phyloP scores from a whole-genome alignment of 805 yeast species.

The Candida palmyrensis region DNA sequence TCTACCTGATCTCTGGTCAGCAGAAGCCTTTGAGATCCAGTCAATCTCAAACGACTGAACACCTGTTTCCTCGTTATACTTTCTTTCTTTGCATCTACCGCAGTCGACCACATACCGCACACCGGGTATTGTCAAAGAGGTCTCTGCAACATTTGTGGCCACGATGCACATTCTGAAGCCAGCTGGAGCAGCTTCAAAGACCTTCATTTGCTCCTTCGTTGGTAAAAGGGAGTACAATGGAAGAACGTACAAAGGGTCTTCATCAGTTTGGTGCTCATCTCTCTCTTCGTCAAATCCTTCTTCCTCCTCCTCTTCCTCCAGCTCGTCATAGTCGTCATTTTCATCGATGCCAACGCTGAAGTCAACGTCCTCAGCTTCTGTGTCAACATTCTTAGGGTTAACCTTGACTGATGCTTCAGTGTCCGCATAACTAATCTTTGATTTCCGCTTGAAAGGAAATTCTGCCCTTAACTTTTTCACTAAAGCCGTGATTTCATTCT shows the following conservation, averaged over 20 bases:
- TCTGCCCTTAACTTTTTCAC: conserved; percentile 65
- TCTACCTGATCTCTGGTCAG: conserved; percentile 93
- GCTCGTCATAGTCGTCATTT: conserved; percentile 41
- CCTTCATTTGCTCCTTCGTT: conserved; percentile 92
- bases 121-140: conserved; percentile 94
- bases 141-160: conserved; percentile 97
- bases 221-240: conserved; percentile 92
- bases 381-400: conserved; percentile 56
- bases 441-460: conserved; percentile 50
- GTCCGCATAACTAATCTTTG: conserved; percentile 20
- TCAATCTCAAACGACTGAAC: conserved; percentile 88
- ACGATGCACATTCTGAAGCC: conserved; percentile 87
- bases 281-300: conserved; percentile 69
- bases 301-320: conserved; percentile 48
- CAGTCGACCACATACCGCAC: conserved; percentile 92
- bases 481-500: conserved; percentile 77
- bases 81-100: conserved; percentile 89
- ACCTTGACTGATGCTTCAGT: conserved; percentile 34
- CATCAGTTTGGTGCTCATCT: conserved; percentile 64
- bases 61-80: conserved; percentile 74
- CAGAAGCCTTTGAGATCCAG: conserved; percentile 94
- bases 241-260: conserved; percentile 81
- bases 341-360: conserved; percentile 46
- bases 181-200: conserved; percentile 78
- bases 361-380: conserved; percentile 88